These are phyloP conservation scores for Neurospora sp. DNA, from an alignment of 495 filamentous ascomycete species.

Conservation along the genomic window DNA sequence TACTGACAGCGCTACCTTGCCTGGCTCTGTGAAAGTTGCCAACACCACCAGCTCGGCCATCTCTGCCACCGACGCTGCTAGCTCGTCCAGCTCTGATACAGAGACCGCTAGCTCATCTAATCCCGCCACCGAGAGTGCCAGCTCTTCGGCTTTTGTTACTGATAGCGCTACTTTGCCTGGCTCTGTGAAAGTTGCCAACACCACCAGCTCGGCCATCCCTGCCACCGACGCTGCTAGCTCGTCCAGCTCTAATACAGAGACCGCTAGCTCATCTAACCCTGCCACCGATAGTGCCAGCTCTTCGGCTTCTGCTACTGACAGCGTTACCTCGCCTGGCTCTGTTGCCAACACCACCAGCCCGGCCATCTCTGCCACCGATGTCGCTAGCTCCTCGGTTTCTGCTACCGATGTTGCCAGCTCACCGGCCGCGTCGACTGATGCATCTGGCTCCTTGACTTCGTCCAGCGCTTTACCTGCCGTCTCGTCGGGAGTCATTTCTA, in stretches of 20 bases:
- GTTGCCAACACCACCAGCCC: background rate
- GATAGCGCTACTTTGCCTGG: background rate
- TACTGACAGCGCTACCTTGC: background rate
- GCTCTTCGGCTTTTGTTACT: background rate
- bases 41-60: background rate
- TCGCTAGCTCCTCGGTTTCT: constrained; percentile 1
- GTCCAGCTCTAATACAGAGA: background rate
- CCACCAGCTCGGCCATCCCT: background rate
- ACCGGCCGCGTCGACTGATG: background rate
- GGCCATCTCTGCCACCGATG: background rate
- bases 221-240: constrained; percentile 1
- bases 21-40: background rate
- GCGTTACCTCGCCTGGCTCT: constrained; percentile 1
- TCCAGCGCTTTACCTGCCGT: background rate
- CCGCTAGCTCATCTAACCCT: background rate
- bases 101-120: background rate
- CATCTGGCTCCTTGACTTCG: background rate
- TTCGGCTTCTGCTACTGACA: background rate
- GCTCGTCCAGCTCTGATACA: background rate
- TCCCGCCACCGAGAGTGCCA: background rate
- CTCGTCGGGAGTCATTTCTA: background rate
- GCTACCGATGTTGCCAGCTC: background rate
- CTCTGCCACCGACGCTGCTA: background rate
- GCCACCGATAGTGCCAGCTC: background rate
- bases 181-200: background rate